phyloP scores from a whole-genome alignment of 805 yeast genomes.

The Komagataella populi region DNA sequence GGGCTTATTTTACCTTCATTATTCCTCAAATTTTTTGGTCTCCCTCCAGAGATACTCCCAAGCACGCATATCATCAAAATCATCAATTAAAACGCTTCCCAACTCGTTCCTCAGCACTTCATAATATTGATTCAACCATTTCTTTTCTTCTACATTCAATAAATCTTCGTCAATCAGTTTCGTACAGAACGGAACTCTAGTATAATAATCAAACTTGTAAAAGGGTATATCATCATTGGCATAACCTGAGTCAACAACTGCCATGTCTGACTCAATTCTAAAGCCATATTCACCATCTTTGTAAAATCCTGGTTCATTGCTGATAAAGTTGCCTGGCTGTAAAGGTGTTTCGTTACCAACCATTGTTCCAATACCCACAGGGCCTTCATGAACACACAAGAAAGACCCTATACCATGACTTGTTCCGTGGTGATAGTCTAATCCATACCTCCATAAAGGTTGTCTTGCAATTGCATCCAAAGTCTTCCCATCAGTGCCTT shows the following conservation, averaged over 20 bases:
- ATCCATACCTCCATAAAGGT: constrained; percentile 38
- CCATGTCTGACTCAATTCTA: constrained; percentile 75
- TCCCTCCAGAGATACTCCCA: constrained; percentile 62
- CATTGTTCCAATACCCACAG: constrained; percentile 39
- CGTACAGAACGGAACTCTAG: constrained; percentile 74
- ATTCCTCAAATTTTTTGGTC: constrained; percentile 19
- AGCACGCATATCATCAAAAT: constrained; percentile 42
- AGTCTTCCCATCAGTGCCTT: constrained; percentile 37
- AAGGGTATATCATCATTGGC: constrained; percentile 34
- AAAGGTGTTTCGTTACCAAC: constrained; percentile 28
- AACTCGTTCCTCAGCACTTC: constrained; percentile 36
- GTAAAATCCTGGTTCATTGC: constrained; percentile 94
- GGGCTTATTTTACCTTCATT: neutral
- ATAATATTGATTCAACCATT: constrained; percentile 63
- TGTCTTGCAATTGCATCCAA: constrained; percentile 48
- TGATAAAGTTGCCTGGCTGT: constrained; percentile 57
- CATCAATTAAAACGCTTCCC: constrained; percentile 30
- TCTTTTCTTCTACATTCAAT: constrained; percentile 46
- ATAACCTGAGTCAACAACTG: constrained; percentile 32
- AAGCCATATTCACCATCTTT: constrained; percentile 84
- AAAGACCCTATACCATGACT: constrained; percentile 54
- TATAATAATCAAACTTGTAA: constrained; percentile 69
- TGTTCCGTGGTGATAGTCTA: constrained; percentile 52
- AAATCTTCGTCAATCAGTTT: constrained; percentile 51
- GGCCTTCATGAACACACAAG: constrained; percentile 51